A percentile compares a stretch with the other conserved stretches of the same genome.
Conservation (phyloP, 768 basidiomycete genomes). For the Mycena metata region DNA sequence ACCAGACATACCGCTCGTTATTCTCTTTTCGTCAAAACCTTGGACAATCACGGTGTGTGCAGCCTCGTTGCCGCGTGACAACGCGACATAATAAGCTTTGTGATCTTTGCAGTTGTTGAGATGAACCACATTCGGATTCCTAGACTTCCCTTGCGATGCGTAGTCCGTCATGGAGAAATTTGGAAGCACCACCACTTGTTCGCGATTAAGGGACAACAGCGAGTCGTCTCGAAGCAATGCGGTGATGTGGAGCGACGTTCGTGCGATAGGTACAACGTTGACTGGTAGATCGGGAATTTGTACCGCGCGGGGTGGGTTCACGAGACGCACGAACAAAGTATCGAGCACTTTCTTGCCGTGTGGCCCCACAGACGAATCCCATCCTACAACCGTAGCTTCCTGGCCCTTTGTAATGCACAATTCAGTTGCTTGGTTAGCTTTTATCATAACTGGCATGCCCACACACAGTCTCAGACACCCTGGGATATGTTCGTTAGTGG, state of each 20-base stretch:
- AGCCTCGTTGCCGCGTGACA: background rate
- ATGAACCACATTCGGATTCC: background rate
- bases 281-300: background rate
- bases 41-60: background rate
- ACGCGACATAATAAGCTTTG: background rate
- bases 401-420: conserved; percentile 3
- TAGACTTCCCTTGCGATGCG: background rate
- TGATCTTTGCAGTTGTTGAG: conserved; percentile 9
- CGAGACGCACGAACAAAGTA: background rate
- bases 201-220: background rate
- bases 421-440: background rate
- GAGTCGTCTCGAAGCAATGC: background rate
- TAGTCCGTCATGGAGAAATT: conserved; percentile 19
- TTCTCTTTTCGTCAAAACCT: conserved; percentile 2
- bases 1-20: background rate
- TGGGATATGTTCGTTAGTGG: background rate
- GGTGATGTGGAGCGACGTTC: background rate
- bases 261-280: background rate
- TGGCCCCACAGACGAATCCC: background rate
- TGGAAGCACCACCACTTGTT: background rate
- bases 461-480: background rate
- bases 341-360: background rate
- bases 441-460: background rate
- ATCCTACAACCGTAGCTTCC: background rate
- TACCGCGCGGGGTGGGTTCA: background rate